Evolutionary conservation across 495 filamentous ascomycete species (phyloP), one percentile per base, ranked within the genome.

Genomic region (Aspergillus kassunensis): DNA sequence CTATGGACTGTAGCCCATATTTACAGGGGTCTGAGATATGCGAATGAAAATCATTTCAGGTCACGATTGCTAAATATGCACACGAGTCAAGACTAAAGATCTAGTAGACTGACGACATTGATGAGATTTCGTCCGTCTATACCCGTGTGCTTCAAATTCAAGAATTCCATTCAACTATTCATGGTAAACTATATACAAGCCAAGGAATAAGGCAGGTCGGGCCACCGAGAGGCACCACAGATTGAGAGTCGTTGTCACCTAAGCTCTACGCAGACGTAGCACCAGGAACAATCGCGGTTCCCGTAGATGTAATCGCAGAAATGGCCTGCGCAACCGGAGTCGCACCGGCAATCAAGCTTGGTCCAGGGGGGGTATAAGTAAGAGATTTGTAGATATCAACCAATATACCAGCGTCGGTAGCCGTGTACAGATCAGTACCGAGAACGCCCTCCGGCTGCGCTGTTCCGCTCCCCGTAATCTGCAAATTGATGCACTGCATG

Each of bases 401-500:
- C 41, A 75, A 33, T 56, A 87, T 78, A 47, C 84, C 81, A 0
- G 80, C 65, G 55, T 82, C 79, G 12, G 61, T 69, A 10, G 72
- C 48, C 0, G 49, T 68, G 63, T 87, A 87, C 6, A 86, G 74
- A 34, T 73, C 63, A 0, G 82, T 84, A 10, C 76, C 84, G 3
- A 73, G 49, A 0, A 75, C 68, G 39, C 82, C 84, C 4, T 80
- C 75, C 9, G 63, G 61, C 5, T 69, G 58, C 39, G 68, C 73
- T 33, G 75, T 72, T 16, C 83, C 85, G 20, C 62, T 52, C 31
- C 86, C 83, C 2, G 77, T 79, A 52, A 90, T 67, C 52, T 79
- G 70, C 35, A 88, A 67, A 69, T 86, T 88, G 66, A 87, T 72
- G 74, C 86, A 89, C 54, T 84, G 74, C 4, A 84, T 84, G 56